Conservation (phyloP, 768 basidiomycete genomes). For the Sporobolomyces roseus region DNA sequence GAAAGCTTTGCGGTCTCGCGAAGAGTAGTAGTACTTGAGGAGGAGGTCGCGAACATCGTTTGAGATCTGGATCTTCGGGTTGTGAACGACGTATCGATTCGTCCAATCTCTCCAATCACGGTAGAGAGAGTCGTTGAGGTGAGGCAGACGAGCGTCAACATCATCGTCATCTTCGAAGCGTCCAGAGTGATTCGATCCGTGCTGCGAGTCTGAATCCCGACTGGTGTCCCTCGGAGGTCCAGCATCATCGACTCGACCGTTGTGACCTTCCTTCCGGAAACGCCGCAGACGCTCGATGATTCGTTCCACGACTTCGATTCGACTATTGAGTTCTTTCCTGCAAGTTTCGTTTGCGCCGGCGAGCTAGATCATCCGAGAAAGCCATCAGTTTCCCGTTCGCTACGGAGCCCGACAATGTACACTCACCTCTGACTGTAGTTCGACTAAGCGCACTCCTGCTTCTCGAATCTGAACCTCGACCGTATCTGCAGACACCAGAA, state of each 20-base stretch:
- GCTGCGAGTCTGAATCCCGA: background rate
- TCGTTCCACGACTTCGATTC: conserved; percentile 22
- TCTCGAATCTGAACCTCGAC: conserved; percentile 39
- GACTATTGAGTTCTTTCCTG: conserved; percentile 15
- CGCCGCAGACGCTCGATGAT: conserved; percentile 31
- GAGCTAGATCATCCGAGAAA: too few species aligned
- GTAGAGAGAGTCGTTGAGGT: conserved; percentile 33
- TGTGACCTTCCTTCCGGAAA: background rate
- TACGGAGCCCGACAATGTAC: too few species aligned
- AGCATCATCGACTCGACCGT: background rate
- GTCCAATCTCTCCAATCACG: conserved; percentile 77
- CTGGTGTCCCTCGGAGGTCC: background rate
- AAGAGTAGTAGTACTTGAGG: conserved; percentile 82
- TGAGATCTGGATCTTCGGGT: conserved; percentile 67
- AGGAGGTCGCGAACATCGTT: conserved; percentile 59
- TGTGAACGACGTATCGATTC: conserved; percentile 86
- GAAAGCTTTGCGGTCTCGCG: conserved; percentile 56
- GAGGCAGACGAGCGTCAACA: conserved; percentile 22
- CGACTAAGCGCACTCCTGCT: conserved; percentile 27
- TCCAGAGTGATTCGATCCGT: background rate
- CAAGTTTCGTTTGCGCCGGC: background rate
- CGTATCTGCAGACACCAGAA: conserved; percentile 30
- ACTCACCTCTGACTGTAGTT: conserved; percentile 25
- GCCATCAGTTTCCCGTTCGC: too few species aligned
- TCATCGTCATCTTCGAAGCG: background rate